Base-by-base conservation (phyloP, 2,329 filamentous ascomycete genomes). In the Karstenula rhodostoma region DNA sequence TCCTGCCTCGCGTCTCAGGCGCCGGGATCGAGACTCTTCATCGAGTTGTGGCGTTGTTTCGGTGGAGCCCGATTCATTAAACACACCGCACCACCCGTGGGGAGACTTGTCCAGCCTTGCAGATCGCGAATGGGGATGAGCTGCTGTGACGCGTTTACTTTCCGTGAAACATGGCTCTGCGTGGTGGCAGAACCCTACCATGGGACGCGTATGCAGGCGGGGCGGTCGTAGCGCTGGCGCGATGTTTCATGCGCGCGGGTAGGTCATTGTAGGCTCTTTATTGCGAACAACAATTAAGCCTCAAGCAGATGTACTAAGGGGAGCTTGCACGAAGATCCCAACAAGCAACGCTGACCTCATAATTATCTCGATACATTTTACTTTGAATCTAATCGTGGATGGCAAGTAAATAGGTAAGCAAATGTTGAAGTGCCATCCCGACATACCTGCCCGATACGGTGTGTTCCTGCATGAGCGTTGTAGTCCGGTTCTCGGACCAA, bases 201-300 rank as follows among this genome's bases (percentile, higher is more conserved):
- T 42, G 29, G 35, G 50, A 40, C 50, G 50, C 50, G 50, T 52
- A 52, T 52, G 50, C 50, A 25, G 32, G 50, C 19, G 33, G 50
- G 50, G 50, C 50, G 33, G 10, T 35, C 33, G 50, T 52, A 52
- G 50, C 50, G 50, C 23, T 42, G 35, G 50, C 35, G 50, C 27
- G 50, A 43, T 42, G 44, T 47, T 47, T 47, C 44, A 47, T 47
- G 23, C 29, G 23, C 44, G 23, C 44, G 23, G 23, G 44, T 17
- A 47, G 23, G 25, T 23, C 27, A 43, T 10, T 35, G 29, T 29
- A 6, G 23, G n/a, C n/a, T n/a, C n/a, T n/a, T n/a, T n/a, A n/a
- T n/a, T n/a, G n/a, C 22, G 33, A 42, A 52, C 50, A 25, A 52
- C 32, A 29, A 3, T 42, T 6, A 3, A 22, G 23, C 37, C 7